Evolutionary conservation across 129 eudicot species (phyloP).

Genomic region (Arctium minus): DNA sequence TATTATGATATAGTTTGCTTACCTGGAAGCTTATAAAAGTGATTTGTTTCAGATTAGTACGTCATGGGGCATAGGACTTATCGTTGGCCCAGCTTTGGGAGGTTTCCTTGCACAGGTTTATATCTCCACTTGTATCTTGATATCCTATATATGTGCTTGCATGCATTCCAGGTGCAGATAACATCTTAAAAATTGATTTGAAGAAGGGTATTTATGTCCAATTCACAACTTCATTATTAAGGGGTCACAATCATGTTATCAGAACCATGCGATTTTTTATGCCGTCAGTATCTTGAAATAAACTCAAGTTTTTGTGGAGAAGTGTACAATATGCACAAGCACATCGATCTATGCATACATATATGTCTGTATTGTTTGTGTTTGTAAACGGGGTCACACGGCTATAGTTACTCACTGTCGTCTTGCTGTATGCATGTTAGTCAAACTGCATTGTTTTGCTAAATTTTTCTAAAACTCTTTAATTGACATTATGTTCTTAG

Average conservation of each 20-base stretch:
- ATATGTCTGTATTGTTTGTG: too few relatives aligned
- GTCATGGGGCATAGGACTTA: conserved; percentile 92
- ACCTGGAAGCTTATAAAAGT: neutral
- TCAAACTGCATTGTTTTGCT: too few relatives aligned
- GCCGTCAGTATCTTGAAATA: too few relatives aligned
- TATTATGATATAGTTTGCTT: neutral
- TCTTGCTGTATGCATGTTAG: too few relatives aligned
- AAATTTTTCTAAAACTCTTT: too few relatives aligned
- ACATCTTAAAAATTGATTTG: neutral
- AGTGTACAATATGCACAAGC: too few relatives aligned
- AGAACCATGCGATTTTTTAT: neutral
- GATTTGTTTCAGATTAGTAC: conserved; percentile 59
- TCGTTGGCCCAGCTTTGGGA: conserved; percentile 90
- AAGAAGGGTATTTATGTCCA: neutral
- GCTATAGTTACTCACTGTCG: too few relatives aligned
- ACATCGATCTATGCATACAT: too few relatives aligned
- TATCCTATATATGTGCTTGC: neutral
- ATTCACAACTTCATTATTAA: neutral
- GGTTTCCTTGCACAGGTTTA: conserved; percentile 89
- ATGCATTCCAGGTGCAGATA: neutral
- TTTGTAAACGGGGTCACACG: too few relatives aligned
- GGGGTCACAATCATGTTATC: neutral
- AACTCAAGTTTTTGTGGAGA: too few relatives aligned
- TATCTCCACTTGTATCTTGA: conserved; percentile 1
- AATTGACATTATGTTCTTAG: too few relatives aligned